Evolutionary conservation across 192 early-diverging fungal genomes (phyloP), one percentile per base, ranked within the genome.

Genomic region (Coemansia sp.): DNA sequence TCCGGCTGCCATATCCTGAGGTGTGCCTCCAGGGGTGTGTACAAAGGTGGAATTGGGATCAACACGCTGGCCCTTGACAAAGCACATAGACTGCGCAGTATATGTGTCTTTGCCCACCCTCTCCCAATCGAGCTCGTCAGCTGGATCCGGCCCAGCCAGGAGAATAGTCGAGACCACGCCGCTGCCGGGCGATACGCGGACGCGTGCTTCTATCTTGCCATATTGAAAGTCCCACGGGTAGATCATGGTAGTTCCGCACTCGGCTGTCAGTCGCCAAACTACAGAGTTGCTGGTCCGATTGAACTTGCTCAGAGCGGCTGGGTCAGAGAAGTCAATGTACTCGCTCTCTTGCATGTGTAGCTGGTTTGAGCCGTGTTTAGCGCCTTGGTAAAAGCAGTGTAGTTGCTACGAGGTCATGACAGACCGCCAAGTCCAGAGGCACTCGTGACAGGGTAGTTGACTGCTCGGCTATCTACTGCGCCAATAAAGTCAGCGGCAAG

Each of bases 121-220:
- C 67, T 91, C 90, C 67, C 77, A 85, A 66, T 91, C 90, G 7
- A 91, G 68, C 64, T 91, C 90, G 60, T 91, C 90, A 9, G 84
- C 71, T 38, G 80, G 84, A 34, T 70, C 64, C 13, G 75, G 60
- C 6, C 76, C 85, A 10, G 77, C 79, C 43, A 82, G 78, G 59
- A 90, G 80, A 57, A 90, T 81, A 3, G 86, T 79, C 1, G 85
- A 78, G 5, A 87, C 84, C n/a, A 86, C 77, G 3, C 86, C 89
- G 15, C 83, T 78, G n/a, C 86, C 75, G 9, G 73, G 68, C 0
- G 73, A 74, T n/a, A 69, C 66, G 31, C 71, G 63, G 12, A 86
- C 73, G 20, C 72, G 60, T 16, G 67, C 82, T 41, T 84, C 82
- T 9, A 84, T 63, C 27, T 75, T 78, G 36, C 82, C 82, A 42